phyloP scores from a whole-genome alignment of 768 basidiomycete species.

The Suillus clintonianus region DNA sequence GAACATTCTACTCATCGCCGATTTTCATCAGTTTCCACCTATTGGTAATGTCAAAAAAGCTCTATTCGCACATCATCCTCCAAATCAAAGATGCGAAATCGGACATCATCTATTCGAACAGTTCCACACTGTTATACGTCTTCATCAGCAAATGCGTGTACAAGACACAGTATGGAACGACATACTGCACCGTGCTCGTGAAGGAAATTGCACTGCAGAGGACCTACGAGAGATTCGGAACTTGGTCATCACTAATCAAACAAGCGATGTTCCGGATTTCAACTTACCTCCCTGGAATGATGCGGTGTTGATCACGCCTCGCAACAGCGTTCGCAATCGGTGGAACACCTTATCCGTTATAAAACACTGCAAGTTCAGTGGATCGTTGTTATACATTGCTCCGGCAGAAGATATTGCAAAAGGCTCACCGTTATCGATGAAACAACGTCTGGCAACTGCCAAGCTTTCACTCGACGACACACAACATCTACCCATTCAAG shows the following conservation, averaged over 20 bases:
- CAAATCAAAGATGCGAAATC: conserved; percentile 3
- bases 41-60: conserved; percentile 7
- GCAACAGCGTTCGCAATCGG: conserved; percentile 27
- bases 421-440: too few species aligned
- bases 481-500: too few species aligned
- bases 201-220: neutral
- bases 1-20: conserved; percentile 42
- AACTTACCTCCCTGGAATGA: conserved; percentile 20
- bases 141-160: conserved; percentile 37
- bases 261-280: conserved; percentile 19
- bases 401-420: too few species aligned
- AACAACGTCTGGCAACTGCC: too few species aligned
- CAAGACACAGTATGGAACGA: conserved; percentile 30
- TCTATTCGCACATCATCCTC: conserved; percentile 14
- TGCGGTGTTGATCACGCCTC: conserved; percentile 29
- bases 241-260: too few species aligned
- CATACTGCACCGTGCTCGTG: conserved; percentile 28
- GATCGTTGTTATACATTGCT: too few species aligned
- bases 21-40: conserved; percentile 37
- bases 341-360: conserved; percentile 28
- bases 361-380: neutral
- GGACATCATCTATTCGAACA: conserved; percentile 4
- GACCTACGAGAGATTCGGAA: neutral
- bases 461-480: too few species aligned
- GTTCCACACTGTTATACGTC: conserved; percentile 36